Evolutionary conservation across 805 yeast genomes (phyloP), one percentile per base, ranked within the genome.

Genomic region (Candida vaughaniae): DNA sequence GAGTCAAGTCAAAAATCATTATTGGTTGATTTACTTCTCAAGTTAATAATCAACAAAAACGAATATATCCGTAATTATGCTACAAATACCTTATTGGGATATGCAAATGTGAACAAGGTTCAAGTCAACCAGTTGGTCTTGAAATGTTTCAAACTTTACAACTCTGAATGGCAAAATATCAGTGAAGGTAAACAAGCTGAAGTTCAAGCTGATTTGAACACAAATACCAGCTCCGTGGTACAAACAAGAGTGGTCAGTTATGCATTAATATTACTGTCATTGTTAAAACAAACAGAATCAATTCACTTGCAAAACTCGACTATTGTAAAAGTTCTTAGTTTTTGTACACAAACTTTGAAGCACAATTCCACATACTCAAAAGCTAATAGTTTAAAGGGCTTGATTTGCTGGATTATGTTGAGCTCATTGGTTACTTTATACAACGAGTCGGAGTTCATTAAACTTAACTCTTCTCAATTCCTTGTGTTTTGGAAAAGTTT

Each of bases 401-500:
- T 64, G 1, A 45, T 66, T 9, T 67, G 72, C 42, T 69, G 73
- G 74, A 52, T 64, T 5, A 56, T 66, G n/a, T 53, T 69, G 28
- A 45, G 69, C 3, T 58, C 73, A 0, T 51, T 68, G 33, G 66
- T 66, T 5, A 64, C 71, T 0, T 61, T 67, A 27, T 57, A 66
- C 38, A 56, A 62, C 29, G 64, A 63, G 22, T 63, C 70, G 0
- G 74, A 68, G 41, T 66, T 64, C 44, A 71, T 69, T 12, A 58
- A 57, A 38, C 56, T 69, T 44, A 68, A 68, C 43, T 64, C 72
- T 0, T 67, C 74, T 1, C 73, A 68, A 42, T 60, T 66, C 35
- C 49, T 68, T 25, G 65, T 69, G 5, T 68, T 67, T 31, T 69
- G 73, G 73, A 69, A 69, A 41, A 58, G 64, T 43, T 53, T 69